phyloP scores from a whole-genome alignment of 2,329 filamentous ascomycete genomes.

The Niveomyces coronatus region DNA sequence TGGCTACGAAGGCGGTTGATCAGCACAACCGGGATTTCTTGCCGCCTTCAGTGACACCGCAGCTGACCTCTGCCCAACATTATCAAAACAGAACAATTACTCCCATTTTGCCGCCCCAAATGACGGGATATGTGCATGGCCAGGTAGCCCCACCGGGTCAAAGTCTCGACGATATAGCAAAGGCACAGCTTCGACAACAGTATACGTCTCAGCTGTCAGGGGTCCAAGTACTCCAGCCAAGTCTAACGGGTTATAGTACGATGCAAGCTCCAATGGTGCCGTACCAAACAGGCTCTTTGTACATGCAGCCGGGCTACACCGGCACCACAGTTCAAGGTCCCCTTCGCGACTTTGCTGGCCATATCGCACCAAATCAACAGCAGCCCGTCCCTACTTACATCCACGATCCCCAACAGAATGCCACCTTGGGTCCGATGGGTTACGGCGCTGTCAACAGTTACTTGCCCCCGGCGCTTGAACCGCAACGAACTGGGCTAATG shows the following conservation, averaged over 20 bases:
- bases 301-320: constrained; percentile 42
- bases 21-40: constrained; percentile 56
- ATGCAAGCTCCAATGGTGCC: constrained; percentile 22
- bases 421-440: constrained; percentile 34
- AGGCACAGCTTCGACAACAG: constrained; percentile 55
- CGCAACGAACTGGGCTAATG: constrained; percentile 44
- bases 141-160: constrained; percentile 64
- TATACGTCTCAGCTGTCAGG: constrained; percentile 39
- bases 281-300: constrained; percentile 25
- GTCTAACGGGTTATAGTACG: constrained; percentile 25
- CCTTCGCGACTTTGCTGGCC: constrained; percentile 29
- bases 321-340: constrained; percentile 30
- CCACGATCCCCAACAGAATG: no score
- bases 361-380: constrained; percentile 35
- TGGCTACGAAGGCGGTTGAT: constrained; percentile 50
- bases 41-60: constrained; percentile 64
- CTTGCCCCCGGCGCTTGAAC: constrained; percentile 49
- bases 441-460: constrained; percentile 43
- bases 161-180: constrained; percentile 62
- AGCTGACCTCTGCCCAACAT: constrained; percentile 76
- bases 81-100: no score
- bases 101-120: no score
- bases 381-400: constrained; percentile 40
- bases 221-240: constrained; percentile 27
- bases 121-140: constrained; percentile 58